phyloP scores from a whole-genome alignment of 371 early-diverging fungal species.

The Ecytonucleospora hepatopenaei region DNA sequence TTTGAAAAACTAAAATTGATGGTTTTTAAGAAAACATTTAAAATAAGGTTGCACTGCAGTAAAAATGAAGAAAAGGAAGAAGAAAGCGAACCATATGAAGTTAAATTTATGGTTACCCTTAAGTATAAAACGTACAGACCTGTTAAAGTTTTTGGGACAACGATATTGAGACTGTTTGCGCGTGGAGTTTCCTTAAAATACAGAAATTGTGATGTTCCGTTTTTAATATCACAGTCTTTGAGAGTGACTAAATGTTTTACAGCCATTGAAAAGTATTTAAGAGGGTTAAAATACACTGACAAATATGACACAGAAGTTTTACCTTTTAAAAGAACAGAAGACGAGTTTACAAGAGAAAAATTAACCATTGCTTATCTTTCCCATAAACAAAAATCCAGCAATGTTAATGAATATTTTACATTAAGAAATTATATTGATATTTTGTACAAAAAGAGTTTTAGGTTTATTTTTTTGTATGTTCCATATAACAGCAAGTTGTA shows the following conservation, averaged over 20 bases:
- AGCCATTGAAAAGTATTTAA: constrained; percentile 16
- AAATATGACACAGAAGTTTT: constrained; percentile 1
- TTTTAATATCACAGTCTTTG: background rate
- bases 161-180: background rate
- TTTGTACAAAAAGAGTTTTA: background rate
- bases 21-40: background rate
- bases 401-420: background rate
- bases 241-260: constrained; percentile 4
- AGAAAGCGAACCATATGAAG: background rate
- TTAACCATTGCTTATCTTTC: background rate
- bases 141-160: background rate
- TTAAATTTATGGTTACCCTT: background rate
- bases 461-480: constrained; percentile 21
- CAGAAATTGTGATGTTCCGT: constrained; percentile 17
- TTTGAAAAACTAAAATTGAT: background rate
- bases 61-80: background rate
- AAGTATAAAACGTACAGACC: background rate
- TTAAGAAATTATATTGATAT: background rate
- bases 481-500: constrained; percentile 13
- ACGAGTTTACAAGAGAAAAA: background rate
- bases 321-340: constrained; percentile 11
- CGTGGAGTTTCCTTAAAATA: background rate
- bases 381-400: background rate
- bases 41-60: background rate
- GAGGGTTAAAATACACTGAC: background rate